Conservation (phyloP, 352 stramenopile species). For the Phytopythium chamaehyphon region DNA sequence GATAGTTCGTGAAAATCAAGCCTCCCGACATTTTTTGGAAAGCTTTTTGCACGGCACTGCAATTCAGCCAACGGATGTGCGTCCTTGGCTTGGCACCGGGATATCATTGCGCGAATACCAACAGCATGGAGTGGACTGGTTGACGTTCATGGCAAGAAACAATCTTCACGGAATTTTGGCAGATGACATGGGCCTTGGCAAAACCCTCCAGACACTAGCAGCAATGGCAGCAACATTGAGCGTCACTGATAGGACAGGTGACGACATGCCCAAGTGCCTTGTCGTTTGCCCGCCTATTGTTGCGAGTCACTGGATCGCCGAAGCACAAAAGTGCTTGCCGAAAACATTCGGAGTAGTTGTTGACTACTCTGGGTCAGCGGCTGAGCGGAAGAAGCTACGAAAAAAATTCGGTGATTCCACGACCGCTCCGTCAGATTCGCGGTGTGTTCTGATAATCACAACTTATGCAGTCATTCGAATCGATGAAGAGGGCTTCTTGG, state of each 20-base stretch:
- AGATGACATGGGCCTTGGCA: slow-evolving; percentile 91
- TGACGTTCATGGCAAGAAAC: slow-evolving; percentile 66
- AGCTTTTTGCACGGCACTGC: slow-evolving; percentile 56
- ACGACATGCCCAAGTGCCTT: slow-evolving; percentile 28
- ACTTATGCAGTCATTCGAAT: slow-evolving; percentile 88
- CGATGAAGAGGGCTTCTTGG: slow-evolving; percentile 71
- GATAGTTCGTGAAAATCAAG: slow-evolving; percentile 42
- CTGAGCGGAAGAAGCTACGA: slow-evolving; percentile 36
- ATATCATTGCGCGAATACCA: slow-evolving; percentile 64
- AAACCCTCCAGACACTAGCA: slow-evolving; percentile 95
- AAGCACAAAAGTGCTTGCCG: slow-evolving; percentile 87
- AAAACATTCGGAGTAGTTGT: slow-evolving; percentile 56
- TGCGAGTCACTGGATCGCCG: slow-evolving; percentile 92
- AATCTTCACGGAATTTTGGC: slow-evolving; percentile 76
- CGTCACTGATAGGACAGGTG: background rate
- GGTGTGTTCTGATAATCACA: slow-evolving; percentile 44
- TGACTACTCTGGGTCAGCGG: slow-evolving; percentile 66
- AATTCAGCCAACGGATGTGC: slow-evolving; percentile 34
- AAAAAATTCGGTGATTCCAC: background rate
- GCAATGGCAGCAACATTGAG: slow-evolving; percentile 69
- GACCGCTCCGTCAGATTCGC: background rate
- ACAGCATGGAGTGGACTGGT: slow-evolving; percentile 74
- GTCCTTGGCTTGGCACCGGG: slow-evolving; percentile 19
- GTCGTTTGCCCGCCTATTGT: slow-evolving; percentile 95
- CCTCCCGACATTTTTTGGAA: slow-evolving; percentile 66